phyloP scores from a whole-genome alignment of 2,329 filamentous ascomycete species.

The Aspergillus hortae region DNA sequence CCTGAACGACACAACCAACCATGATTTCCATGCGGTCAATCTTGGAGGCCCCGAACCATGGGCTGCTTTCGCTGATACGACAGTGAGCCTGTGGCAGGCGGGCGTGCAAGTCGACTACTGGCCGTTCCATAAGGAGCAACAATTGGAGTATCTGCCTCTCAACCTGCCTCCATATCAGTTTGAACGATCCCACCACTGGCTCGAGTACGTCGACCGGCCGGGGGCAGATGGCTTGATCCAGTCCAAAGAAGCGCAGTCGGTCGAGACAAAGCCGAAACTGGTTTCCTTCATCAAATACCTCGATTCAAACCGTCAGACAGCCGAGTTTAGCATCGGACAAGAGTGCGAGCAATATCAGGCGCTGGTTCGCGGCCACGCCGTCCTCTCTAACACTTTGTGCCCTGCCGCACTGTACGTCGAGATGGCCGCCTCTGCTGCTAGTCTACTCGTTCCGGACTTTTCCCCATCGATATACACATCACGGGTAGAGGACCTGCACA shows the following conservation, averaged over 20 bases:
- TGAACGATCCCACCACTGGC: neutral
- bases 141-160: constrained; percentile 20
- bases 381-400: neutral
- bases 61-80: constrained; percentile 26
- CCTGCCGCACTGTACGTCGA: neutral
- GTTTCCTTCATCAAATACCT: neutral
- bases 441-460: neutral
- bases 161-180: neutral
- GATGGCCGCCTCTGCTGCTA: neutral
- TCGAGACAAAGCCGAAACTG: neutral
- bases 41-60: neutral
- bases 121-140: neutral
- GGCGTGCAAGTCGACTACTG: constrained; percentile 11
- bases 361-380: neutral
- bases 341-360: neutral
- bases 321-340: neutral
- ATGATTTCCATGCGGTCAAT: neutral
- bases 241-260: too few species aligned
- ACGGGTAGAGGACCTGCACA: too few species aligned
- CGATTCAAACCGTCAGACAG: neutral
- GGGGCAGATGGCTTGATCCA: neutral
- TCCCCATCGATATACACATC: too few species aligned
- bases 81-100: constrained; percentile 13
- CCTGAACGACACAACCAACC: neutral
- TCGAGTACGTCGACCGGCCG: constrained; percentile 12